Conservation (phyloP, 176 grass and related monocot genomes). For the maize (Zea mays) region Zm-B73-REFERENCE-NAM-5.0 NC_050099.1:86826001-86826500, state of each 20-base stretch:
- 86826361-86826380: slow-evolving; percentile 30
- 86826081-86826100: too few species aligned
- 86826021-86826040: neutral
- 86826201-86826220: neutral
- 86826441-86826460: neutral
- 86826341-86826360: neutral
- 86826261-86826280: neutral
- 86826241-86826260: neutral
- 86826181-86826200: neutral
- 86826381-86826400: slow-evolving; percentile 26
- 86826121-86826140: neutral
- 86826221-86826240: neutral
- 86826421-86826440: neutral
- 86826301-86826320: neutral
- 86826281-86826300: neutral
- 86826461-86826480: neutral
- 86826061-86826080: neutral
- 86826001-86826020: neutral
- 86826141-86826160: neutral
- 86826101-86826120: neutral
- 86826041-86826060: neutral
- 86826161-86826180: neutral
- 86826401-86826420: neutral
- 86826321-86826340: slow-evolving; percentile 40
- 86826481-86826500: neutral